These are phyloP conservation scores for Trypanosoma theileri DNA, from an alignment of 208 protist species.

Conservation along the genomic window DNA sequence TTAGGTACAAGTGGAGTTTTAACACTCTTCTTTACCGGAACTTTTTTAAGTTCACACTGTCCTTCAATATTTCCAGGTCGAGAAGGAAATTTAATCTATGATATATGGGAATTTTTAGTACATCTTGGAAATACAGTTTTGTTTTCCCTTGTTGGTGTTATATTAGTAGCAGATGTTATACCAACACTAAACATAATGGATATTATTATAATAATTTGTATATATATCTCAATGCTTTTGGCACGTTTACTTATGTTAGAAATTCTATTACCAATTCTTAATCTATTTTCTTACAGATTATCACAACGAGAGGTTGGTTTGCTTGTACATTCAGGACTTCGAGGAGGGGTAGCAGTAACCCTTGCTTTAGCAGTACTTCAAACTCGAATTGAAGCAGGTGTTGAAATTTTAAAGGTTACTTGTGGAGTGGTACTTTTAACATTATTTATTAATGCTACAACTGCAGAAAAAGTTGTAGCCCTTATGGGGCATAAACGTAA, in stretches of 20 bases:
- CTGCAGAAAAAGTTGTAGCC: slow-evolving; percentile 46
- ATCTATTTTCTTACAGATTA: slow-evolving; percentile 62
- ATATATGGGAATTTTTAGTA: slow-evolving; percentile 87
- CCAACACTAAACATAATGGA: slow-evolving; percentile 51
- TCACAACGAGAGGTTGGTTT: slow-evolving; percentile 51
- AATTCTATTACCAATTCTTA: slow-evolving; percentile 66
- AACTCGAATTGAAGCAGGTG: slow-evolving; percentile 48
- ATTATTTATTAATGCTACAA: slow-evolving; percentile 73
- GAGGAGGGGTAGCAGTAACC: slow-evolving; percentile 77
- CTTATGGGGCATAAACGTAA: slow-evolving; percentile 63
- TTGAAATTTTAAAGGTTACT: slow-evolving; percentile 65
- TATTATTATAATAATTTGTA: slow-evolving; percentile 47
- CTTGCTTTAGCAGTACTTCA: slow-evolving; percentile 73
- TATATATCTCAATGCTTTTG: slow-evolving; percentile 71
- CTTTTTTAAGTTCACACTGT: slow-evolving; percentile 78
- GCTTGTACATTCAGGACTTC: slow-evolving; percentile 70
- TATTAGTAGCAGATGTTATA: slow-evolving; percentile 72
- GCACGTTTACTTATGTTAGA: slow-evolving; percentile 68
- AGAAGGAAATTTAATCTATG: slow-evolving; percentile 70
- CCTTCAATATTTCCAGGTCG: slow-evolving; percentile 75
- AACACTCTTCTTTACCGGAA: slow-evolving; percentile 79
- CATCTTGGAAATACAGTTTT: slow-evolving; percentile 86
- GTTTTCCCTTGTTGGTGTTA: slow-evolving; percentile 86
- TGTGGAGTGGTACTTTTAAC: slow-evolving; percentile 77
- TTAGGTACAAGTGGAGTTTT: slow-evolving; percentile 81